Base-by-base conservation (phyloP, 805 yeast genomes). In the Ogataea corticis region DNA sequence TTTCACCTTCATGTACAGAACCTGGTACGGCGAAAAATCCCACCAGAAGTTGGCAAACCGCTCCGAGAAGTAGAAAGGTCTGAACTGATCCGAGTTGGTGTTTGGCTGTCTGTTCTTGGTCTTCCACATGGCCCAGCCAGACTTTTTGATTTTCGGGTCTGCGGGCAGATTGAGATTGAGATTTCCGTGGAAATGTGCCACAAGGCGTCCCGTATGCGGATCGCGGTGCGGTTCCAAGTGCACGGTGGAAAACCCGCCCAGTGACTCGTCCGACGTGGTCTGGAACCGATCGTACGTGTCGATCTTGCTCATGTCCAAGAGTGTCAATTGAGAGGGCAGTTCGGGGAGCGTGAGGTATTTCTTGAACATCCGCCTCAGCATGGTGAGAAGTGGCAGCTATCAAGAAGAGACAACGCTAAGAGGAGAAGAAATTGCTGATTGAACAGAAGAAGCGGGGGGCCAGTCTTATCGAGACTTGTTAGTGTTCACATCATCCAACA, bases 61-160 rank as follows among this genome's bases (percentile, higher is more conserved):
- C 33, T 67, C 66, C 6, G 64, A 59, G 14, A 66, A 46, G 47
- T 75, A 66, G 49, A 72, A 63, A 7, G 66, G 69, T 46, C 68
- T 70, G 46, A 72, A 75, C 56, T 81, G 78, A n/a, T 61, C 62
- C 2, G 36, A 18, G 30, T 50, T 54, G 28, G 56, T 57, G 41
- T 61, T 55, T 33, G 57, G 75, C 51, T 73, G 71, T 62, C 78
- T 79, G 58, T 86, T 87, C 53, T 71, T 76, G 0, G 96, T 87
- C 50, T 95, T 75, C 66, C 85, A 87, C 95, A 88, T 87, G 30
- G 95, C 87, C 69, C 82, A 82, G 1, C 87, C 87, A 15, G 84
- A 76, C 49, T 81, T 71, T 14, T 77, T 73, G 17, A 86, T 77
- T 41, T 82, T 82, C 0, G 88, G 87, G 40, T 80, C 72, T 16